Evolutionary conservation across 2,329 filamentous ascomycete species (phyloP).

Genomic region (Ophiostoma triangulosporum): DNA sequence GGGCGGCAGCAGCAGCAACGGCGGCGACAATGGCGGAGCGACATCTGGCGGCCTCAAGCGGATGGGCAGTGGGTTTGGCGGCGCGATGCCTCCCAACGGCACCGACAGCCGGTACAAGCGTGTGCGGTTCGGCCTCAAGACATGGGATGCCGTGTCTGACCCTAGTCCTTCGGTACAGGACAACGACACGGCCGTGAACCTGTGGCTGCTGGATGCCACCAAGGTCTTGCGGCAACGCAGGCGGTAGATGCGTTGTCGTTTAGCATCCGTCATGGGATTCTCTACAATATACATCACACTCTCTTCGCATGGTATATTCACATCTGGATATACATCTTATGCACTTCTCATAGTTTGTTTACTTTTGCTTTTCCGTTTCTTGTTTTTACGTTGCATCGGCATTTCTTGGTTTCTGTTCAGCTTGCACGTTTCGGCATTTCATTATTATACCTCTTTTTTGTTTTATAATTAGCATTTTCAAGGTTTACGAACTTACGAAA

Average conservation of each 20-base stretch:
- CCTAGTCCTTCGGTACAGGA: constrained; percentile 14
- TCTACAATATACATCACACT: too few species aligned
- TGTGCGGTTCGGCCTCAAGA: constrained; percentile 14
- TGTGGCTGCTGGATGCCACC: constrained; percentile 15
- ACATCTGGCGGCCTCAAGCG: constrained; percentile 2
- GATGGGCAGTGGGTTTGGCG: constrained; percentile 4
- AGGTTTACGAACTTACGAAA: not conserved
- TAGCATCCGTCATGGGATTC: not conserved
- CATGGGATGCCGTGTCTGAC: constrained; percentile 15
- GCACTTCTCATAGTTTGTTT: not conserved
- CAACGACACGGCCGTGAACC: constrained; percentile 16
- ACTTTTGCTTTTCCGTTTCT: not conserved
- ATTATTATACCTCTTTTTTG: not conserved
- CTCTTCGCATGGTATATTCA: not conserved
- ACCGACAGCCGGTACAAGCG: constrained; percentile 7
- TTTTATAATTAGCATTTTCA: not conserved
- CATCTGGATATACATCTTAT: not conserved
- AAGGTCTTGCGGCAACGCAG: constrained; percentile 12
- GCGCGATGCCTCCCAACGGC: not conserved
- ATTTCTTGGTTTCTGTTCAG: not conserved
- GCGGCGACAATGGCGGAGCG: not conserved
- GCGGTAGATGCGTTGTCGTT: constrained; percentile 3
- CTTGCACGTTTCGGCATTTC: constrained; percentile 1
- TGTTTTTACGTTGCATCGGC: not conserved
- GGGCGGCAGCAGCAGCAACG: not conserved